Evolutionary conservation across 768 basidiomycete species (phyloP), one percentile per base, ranked within the genome.

Genomic region (Mycena olivaceomarginata): DNA sequence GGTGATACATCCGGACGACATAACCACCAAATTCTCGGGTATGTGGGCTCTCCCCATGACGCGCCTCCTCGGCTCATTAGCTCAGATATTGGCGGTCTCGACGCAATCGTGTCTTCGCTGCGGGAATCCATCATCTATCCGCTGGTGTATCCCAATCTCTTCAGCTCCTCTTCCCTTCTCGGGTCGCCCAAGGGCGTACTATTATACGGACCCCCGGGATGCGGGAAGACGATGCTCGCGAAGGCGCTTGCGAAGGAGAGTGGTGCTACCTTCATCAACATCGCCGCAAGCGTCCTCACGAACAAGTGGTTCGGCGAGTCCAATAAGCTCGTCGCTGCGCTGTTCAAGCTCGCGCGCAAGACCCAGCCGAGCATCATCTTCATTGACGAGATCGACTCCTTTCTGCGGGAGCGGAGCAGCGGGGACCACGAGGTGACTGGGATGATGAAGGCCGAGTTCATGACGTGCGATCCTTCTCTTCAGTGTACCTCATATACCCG

Each of bases 141-240:
- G 2, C 92, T 99, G 56, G 92, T 95, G 75, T 98, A 96, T 82
- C 98, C 98, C 5, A 89, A 94, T 74, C 91, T 99, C 72, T 99
- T 99, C 89, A 89, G 91, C 16, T 90, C 94, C 0, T 96, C 97
- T 0, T 90, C 94, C 16, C 91, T 99, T 25, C 92, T 98, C 76
- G 92, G 93, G 7, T 96, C 98, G 6, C 98, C 98, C 0, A 99
- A 99, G 84, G 98, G 98, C 15, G 98, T 99, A 10, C 90, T 99
- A 20, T 91, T 99, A 22, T 98, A 96, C 81, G 98, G 98, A 0
- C 98, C 98, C 56, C 98, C 98, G 1, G 98, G 98, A 8, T 99
- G 98, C 79, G 98, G 98, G 37, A 99, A 99, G 88, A 99, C 98
- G 1, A 98, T 99, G 97, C 91, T 99, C n/a, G 98, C 98, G 1